Conservation (phyloP, 78 protist genomes). For the Dictyostelium citrinum region DNA sequence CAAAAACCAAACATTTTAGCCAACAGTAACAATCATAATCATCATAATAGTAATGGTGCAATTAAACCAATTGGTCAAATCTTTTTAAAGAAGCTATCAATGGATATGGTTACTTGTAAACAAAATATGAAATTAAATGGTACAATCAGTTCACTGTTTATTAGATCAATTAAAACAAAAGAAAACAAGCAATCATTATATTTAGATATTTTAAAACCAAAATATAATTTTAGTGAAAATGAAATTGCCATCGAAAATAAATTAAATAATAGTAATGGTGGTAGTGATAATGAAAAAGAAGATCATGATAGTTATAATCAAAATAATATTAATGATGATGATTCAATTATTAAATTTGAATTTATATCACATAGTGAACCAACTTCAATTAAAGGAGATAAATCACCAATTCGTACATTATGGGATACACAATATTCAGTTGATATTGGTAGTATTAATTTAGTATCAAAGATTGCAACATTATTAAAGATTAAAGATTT, state of each 20-base stretch:
- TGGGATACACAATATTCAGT: slow-evolving; percentile 33
- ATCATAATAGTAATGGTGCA: not conserved
- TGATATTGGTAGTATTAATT: not conserved
- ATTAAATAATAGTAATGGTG: no score
- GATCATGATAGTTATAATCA: not conserved
- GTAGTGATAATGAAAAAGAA: not conserved
- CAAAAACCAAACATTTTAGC: not conserved
- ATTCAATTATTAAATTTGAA: not conserved
- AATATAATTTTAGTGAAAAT: not conserved
- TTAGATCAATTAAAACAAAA: not conserved
- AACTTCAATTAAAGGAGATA: not conserved
- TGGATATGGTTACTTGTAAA: not conserved
- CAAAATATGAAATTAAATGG: not conserved
- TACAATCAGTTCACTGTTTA: not conserved
- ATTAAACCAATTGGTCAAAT: slow-evolving; percentile 3
- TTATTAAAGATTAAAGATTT: slow-evolving; percentile 34
- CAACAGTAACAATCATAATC: not conserved
- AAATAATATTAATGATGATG: not conserved
- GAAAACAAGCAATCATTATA: not conserved
- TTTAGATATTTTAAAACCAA: slow-evolving; percentile 4
- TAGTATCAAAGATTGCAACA: slow-evolving; percentile 32
- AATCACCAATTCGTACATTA: not conserved
- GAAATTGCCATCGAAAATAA: no score
- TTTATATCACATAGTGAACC: slow-evolving; percentile 26
- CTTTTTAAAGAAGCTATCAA: not conserved